phyloP scores from a whole-genome alignment of 371 early-diverging fungal genomes.

The Apophysomyces variabilis region DNA sequence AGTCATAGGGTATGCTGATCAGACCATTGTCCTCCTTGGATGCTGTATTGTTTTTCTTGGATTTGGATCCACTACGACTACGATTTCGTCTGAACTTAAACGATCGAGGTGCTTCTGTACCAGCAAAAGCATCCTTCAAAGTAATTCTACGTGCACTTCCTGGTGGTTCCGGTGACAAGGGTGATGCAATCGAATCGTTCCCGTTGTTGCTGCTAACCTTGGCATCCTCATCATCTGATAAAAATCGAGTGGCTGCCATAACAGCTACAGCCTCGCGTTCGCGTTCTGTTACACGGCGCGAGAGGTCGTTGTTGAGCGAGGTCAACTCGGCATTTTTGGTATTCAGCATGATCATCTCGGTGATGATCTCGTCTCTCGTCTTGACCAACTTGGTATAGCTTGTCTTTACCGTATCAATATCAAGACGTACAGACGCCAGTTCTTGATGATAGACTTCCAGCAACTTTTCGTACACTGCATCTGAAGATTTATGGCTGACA shows the following conservation, averaged over 20 bases:
- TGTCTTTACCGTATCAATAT: constrained; percentile 25
- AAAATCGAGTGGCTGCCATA: constrained; percentile 39
- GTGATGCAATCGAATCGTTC: not conserved
- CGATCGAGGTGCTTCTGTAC: constrained; percentile 44
- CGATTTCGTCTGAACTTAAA: constrained; percentile 51
- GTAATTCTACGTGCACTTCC: constrained; percentile 33
- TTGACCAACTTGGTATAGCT: constrained; percentile 30
- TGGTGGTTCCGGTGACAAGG: constrained; percentile 7
- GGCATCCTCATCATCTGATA: constrained; percentile 13
- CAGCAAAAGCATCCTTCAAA: constrained; percentile 47
- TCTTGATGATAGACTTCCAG: constrained; percentile 43
- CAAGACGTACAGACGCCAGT: constrained; percentile 36
- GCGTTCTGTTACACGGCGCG: constrained; percentile 48
- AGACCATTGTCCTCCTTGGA: constrained; percentile 22
- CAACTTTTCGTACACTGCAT: constrained; percentile 32
- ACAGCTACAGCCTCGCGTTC: constrained; percentile 41
- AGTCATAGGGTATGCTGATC: constrained; percentile 38
- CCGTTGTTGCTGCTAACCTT: not conserved
- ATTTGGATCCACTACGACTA: constrained; percentile 25
- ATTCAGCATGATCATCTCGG: constrained; percentile 59
- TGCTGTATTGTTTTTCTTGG: constrained; percentile 17
- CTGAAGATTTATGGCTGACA: constrained; percentile 13
- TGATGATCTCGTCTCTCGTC: constrained; percentile 40
- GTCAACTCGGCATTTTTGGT: constrained; percentile 59
- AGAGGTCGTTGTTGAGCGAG: constrained; percentile 58